Base-by-base conservation (phyloP, 2,329 filamentous ascomycete genomes). In the Pyricularia grisea region DNA sequence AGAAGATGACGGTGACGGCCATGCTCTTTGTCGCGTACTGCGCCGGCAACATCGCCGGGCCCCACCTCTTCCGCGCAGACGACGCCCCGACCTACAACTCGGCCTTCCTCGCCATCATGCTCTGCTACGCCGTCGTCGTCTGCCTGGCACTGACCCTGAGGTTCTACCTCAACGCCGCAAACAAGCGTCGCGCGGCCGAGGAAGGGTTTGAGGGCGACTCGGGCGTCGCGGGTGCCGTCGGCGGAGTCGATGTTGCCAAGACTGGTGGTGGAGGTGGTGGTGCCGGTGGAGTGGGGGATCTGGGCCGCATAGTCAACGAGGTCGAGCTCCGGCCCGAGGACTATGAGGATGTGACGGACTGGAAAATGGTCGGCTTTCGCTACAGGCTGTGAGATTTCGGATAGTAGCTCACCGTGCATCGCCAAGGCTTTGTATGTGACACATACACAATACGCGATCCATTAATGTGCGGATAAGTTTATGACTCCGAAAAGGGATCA, bases 291-390 rank as follows among this genome's bases (percentile, higher is more conserved):
- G 72, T 71, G 27, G 63, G 30, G 30, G 71, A 76, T 42, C 73
- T 77, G 5, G 74, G 74, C 1, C 76, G 76, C 58, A 75, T 74
- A n/a, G 75, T 78, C n/a, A 73, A 74, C 12, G 76, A 76, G 33
- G 74, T 81, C 0, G 77, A 79, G 66, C 73, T 84, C 27, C 75
- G 77, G 23, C 77, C 80, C 0, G 79, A 81, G 68, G 83, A 84
- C 70, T 84, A 86, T 69, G 84, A 87, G 25, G 86, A 89, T 74
- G 76, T 84, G 2, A 88, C 87, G 1, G 87, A 89, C 73, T 87
- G 85, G 83, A 81, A 87, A 55, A 87, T 81, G 0, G 74, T 81
- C 23, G 87, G 87, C 0, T 89, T 89, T 71, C 81, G 86, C 61
- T 89, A 89, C 75, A 81, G 87, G 31, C 73, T 85, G 30, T 85